Evolutionary conservation across 345 rosid species (phyloP).

Genomic region (Eucalyptus decipiens): DNA sequence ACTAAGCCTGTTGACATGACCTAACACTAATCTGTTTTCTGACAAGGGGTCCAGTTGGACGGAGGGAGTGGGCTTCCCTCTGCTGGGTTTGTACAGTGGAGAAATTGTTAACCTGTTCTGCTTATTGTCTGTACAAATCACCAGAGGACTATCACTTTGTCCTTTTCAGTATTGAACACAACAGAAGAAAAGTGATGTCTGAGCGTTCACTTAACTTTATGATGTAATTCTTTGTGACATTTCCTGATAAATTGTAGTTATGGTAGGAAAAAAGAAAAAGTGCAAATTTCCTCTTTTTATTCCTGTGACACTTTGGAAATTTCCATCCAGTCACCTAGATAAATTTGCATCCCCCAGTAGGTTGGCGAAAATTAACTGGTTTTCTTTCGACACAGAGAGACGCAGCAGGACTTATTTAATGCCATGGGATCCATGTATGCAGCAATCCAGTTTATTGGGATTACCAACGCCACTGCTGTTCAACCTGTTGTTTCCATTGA

Average conservation of each 20-base stretch:
- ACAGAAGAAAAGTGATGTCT: background rate
- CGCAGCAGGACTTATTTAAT: constrained; percentile 70
- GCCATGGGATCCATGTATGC: constrained; percentile 97
- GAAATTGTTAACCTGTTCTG: background rate
- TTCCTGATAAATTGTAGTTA: background rate
- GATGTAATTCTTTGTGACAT: background rate
- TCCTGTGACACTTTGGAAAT: background rate
- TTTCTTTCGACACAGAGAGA: constrained; percentile 34
- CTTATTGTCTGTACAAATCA: background rate
- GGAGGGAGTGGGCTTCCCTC: background rate
- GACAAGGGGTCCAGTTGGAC: background rate
- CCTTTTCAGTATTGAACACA: background rate
- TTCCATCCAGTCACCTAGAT: background rate
- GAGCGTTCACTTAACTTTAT: background rate
- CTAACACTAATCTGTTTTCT: background rate
- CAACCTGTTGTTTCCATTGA: constrained; percentile 96
- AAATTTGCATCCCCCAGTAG: background rate
- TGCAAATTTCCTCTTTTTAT: background rate
- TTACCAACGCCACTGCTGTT: constrained; percentile 86
- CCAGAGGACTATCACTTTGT: background rate
- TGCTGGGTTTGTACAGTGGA: background rate
- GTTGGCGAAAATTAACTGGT: background rate
- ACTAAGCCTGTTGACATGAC: background rate
- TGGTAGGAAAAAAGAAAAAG: background rate
- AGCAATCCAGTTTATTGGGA: constrained; percentile 83